phyloP scores from a whole-genome alignment of 495 filamentous ascomycete species.

The Penicillium verhagenii region DNA sequence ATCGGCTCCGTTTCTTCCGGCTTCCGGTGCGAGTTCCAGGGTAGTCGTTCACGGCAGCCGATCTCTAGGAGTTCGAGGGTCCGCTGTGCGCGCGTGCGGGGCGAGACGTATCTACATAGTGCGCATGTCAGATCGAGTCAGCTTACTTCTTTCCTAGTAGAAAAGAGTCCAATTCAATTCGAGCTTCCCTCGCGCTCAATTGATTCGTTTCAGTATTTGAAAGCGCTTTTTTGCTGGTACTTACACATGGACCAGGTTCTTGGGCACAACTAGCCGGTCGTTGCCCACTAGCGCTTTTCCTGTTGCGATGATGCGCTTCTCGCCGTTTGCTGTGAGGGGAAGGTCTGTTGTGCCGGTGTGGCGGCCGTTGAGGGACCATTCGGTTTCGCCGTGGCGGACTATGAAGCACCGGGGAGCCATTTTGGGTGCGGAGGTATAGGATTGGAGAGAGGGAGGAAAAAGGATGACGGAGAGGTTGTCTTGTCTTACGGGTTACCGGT shows the following conservation, averaged over 20 bases:
- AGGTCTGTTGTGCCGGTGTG: slow-evolving; percentile 90
- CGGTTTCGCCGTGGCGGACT: slow-evolving; percentile 90
- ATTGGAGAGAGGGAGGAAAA: neutral
- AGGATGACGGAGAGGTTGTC: too few relatives aligned
- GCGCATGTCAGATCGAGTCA: neutral
- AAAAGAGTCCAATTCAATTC: too few relatives aligned
- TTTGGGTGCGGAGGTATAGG: neutral
- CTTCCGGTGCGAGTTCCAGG: slow-evolving; percentile 50
- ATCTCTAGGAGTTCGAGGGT: slow-evolving; percentile 81
- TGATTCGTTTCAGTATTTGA: neutral
- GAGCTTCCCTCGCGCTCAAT: neutral
- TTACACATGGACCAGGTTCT: slow-evolving; percentile 73
- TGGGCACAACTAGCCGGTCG: slow-evolving; percentile 82
- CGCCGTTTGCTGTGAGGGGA: slow-evolving; percentile 80
- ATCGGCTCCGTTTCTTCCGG: slow-evolving; percentile 36
- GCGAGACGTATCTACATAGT: slow-evolving; percentile 71
- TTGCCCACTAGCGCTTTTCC: slow-evolving; percentile 79
- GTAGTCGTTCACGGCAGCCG: slow-evolving; percentile 52
- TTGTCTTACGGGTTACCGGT: too few relatives aligned
- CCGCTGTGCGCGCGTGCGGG: slow-evolving; percentile 77
- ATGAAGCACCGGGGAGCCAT: slow-evolving; percentile 88
- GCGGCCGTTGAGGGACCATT: slow-evolving; percentile 92
- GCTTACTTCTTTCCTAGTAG: neutral
- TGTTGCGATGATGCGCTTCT: slow-evolving; percentile 78
- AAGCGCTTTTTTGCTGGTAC: slow-evolving; percentile 3